A percentile compares a stretch with the other conserved stretches of the same genome.
These are phyloP conservation scores for Talaromyces rugulosus DNA, from an alignment of 2,329 filamentous ascomycete species.

Conservation along the genomic window DNA sequence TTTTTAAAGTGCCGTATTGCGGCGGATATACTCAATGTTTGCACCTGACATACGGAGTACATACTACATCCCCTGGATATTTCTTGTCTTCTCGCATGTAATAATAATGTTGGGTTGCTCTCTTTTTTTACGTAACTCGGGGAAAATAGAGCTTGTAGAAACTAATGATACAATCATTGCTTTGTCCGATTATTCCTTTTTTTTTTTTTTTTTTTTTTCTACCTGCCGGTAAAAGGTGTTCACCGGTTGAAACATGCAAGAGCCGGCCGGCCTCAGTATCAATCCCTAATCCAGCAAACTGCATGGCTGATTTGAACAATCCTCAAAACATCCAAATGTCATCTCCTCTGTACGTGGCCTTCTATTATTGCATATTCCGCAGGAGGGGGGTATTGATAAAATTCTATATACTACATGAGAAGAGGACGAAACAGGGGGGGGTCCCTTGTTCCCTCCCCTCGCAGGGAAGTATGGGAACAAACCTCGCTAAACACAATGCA, in stretches of 20 bases:
- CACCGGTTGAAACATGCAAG: background rate
- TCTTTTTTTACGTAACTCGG: background rate
- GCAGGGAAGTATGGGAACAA: background rate
- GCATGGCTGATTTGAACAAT: background rate
- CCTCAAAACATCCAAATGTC: background rate
- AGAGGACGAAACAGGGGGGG: background rate
- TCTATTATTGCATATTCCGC: background rate
- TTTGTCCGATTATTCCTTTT: background rate
- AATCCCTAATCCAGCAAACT: background rate
- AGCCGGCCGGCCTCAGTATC: background rate
- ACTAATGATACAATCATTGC: background rate
- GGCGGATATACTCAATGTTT: no score
- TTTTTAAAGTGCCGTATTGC: no score
- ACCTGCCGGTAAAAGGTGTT: background rate
- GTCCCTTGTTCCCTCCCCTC: background rate
- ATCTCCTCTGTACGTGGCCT: background rate
- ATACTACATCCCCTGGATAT: no score
- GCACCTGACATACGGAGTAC: no score
- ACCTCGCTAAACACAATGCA: background rate
- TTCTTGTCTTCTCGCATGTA: no score
- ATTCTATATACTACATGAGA: background rate
- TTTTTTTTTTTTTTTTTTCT: background rate
- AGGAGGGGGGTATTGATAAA: background rate
- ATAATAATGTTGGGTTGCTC: no score
- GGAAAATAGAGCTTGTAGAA: background rate